Evolutionary conservation across 805 yeast genomes (phyloP), one percentile per base, ranked within the genome.

Genomic region (Starmerella khaoyaiensis): DNA sequence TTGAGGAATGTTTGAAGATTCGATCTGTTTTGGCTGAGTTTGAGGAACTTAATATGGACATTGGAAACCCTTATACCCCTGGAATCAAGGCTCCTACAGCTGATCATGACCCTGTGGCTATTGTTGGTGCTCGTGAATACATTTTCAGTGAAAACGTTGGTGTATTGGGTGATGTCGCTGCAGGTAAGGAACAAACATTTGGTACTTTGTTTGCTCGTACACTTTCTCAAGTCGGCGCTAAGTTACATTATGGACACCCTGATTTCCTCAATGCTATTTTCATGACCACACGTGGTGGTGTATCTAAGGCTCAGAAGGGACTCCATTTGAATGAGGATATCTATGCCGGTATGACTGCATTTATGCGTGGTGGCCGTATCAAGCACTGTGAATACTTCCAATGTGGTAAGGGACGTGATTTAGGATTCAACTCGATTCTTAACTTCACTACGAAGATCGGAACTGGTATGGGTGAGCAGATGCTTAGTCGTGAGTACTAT

Each of bases 401-500:
- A 58, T 87, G 97, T 60, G 97, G 97, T 22, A 87, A 87, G 57
- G 97, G 97, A 0, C 69, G 97, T 57, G 97, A 87, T 62, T 62
- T 87, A 38, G 97, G 97, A 3, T 87, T 87, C 60, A 79, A 84
- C 1, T 81, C 95, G 0, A 84, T 87, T 47, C 64, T 87, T 48
- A 87, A 86, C 54, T 87, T 87, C 63, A 87, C 95, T 0, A 79
- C 94, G 2, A 87, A 87, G 61, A 86, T 87, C 55, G 97, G 97
- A 3, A 90, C 94, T 29, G 97, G 97, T 35, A 87, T 87, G 97
- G 97, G 97, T 7, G 97, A 87, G 56, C 97, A 87, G 57, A 70
- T 86, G 57, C 61, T 87, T 23, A 82, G 94, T 5, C 69, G 97
- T 52, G 97, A 87, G 53, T 83, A 86, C 59, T 87, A 77, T 56